Conservation (phyloP, 2,329 filamentous ascomycete genomes). For the Cordyceps javanica region DNA sequence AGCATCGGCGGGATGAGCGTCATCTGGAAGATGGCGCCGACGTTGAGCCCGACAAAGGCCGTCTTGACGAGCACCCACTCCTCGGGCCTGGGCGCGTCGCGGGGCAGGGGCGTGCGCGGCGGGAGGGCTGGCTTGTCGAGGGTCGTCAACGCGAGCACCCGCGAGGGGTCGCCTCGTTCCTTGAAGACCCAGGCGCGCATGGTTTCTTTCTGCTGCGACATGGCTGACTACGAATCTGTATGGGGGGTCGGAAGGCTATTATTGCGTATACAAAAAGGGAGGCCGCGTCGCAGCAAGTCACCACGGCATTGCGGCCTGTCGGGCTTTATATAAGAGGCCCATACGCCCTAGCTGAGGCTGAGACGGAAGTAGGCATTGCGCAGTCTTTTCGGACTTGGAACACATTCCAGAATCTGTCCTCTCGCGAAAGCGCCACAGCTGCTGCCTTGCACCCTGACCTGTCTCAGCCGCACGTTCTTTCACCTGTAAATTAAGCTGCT, state of each 20-base stretch:
- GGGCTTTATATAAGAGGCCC: background rate
- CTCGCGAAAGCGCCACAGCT: background rate
- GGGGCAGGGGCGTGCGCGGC: constrained; percentile 22
- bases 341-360: constrained; percentile 1
- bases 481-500: background rate
- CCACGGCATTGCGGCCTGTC: background rate
- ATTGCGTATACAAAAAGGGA: background rate
- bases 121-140: constrained; percentile 21
- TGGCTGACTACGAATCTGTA: background rate
- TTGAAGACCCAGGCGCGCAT: constrained; percentile 25
- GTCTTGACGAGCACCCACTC: constrained; percentile 35
- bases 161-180: constrained; percentile 21
- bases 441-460: background rate
- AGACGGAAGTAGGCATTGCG: too few relatives aligned
- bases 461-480: background rate
- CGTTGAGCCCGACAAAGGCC: constrained; percentile 40
- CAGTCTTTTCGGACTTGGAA: background rate
- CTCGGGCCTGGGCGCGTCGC: constrained; percentile 21
- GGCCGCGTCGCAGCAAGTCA: background rate
- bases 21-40: constrained; percentile 36
- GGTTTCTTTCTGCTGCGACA: background rate
- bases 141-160: constrained; percentile 22
- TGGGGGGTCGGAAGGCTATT: background rate
- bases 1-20: constrained; percentile 33
- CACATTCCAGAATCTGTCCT: background rate